These are phyloP conservation scores for Diaporthe amygdali DNA, from an alignment of 2,329 filamentous ascomycete genomes.

Conservation along the genomic window DNA sequence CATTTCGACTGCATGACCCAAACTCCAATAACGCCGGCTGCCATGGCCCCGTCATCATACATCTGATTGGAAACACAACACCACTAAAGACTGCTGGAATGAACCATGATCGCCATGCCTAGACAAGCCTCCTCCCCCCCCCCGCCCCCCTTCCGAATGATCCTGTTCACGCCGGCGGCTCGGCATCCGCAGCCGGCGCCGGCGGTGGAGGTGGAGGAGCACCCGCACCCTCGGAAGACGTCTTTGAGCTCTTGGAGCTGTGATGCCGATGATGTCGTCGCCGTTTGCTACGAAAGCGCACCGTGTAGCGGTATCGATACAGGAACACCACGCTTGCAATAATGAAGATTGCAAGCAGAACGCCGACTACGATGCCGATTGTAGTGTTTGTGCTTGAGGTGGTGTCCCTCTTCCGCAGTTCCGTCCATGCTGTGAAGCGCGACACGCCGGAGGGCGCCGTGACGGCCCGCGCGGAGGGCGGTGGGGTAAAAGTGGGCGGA, in stretches of 20 bases:
- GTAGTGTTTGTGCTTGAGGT: conserved; percentile 5
- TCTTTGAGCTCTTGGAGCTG: background rate
- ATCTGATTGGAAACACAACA: background rate
- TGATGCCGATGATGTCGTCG: background rate
- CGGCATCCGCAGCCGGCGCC: background rate
- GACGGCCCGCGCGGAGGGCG: background rate
- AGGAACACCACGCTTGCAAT: conserved; percentile 8
- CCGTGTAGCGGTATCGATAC: conserved; percentile 14
- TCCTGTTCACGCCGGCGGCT: background rate
- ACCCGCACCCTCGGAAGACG: background rate
- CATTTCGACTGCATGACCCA: too few species aligned
- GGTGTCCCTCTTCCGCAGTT: background rate
- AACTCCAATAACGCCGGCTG: background rate
- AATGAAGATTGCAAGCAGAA: conserved; percentile 1
- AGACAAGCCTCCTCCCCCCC: too few species aligned
- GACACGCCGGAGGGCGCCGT: background rate
- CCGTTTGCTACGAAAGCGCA: background rate
- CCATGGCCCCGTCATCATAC: background rate
- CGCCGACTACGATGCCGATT: conserved; percentile 9
- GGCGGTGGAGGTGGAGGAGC: background rate
- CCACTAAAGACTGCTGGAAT: background rate
- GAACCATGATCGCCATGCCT: background rate
- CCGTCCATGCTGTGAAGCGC: background rate
- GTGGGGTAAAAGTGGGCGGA: background rate
- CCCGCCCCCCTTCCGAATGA: background rate